These are phyloP conservation scores for Cupressus sempervirens DNA, from an alignment of 75 land plant genomes.

Conservation along the genomic window DNA sequence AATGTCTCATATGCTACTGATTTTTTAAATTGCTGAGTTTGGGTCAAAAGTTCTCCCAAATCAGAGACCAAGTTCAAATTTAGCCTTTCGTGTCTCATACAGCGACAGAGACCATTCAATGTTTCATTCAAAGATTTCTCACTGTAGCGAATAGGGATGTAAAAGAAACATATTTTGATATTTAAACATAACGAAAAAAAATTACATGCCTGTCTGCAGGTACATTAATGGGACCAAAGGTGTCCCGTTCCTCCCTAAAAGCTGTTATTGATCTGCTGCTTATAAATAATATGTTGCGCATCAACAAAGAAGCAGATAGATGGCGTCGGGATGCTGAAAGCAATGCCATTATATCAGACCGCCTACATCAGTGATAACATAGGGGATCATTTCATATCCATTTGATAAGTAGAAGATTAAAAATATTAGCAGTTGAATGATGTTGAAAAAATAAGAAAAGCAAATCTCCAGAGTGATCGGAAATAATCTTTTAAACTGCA, in stretches of 20 bases:
- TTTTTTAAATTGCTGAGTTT: too few species aligned
- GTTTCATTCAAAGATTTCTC: neutral
- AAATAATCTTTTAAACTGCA: neutral
- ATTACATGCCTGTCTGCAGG: conserved; percentile 65
- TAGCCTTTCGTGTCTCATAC: too few species aligned
- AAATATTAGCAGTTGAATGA: neutral
- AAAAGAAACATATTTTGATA: neutral
- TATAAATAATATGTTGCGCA: conserved; percentile 7
- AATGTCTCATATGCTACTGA: too few species aligned
- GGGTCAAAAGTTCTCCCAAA: too few species aligned
- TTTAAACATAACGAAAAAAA: neutral
- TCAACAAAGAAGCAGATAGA: neutral
- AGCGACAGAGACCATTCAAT: neutral
- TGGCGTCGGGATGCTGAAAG: conserved; percentile 28
- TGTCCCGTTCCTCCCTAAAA: conserved; percentile 83
- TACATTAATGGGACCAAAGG: conserved; percentile 89
- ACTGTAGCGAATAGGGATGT: neutral
- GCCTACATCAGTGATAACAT: neutral
- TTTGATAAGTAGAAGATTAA: neutral
- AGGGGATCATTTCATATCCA: neutral
- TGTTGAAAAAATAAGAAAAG: neutral
- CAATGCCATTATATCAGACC: conserved; percentile 22
- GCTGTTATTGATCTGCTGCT: conserved; percentile 18
- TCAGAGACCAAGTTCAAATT: too few species aligned
- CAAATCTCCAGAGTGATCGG: neutral